phyloP scores from a whole-genome alignment of 352 stramenopile genomes.

The Vaucheria bursata region DNA sequence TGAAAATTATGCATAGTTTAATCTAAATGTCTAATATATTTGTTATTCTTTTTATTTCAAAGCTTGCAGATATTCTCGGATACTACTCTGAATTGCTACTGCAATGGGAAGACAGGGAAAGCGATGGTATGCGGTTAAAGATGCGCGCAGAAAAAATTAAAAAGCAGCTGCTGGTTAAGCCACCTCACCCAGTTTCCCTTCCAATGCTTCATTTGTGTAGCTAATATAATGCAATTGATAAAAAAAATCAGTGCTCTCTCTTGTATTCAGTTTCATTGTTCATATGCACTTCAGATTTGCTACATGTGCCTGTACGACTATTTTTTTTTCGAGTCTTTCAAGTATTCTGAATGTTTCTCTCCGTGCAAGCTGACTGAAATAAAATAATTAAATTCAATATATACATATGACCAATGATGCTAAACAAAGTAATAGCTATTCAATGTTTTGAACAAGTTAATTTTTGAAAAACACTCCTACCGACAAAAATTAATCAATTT shows the following conservation, averaged over 20 bases:
- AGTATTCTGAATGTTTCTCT: not conserved
- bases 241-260: too few species aligned
- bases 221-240: too few species aligned
- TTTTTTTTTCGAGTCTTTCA: not conserved
- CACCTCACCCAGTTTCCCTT: not conserved
- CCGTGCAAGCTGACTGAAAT: not conserved
- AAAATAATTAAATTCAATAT: not conserved
- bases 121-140: slow-evolving; percentile 4
- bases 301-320: not conserved
- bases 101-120: slow-evolving; percentile 42
- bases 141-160: slow-evolving; percentile 2
- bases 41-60: slow-evolving; percentile 8
- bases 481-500: too few species aligned
- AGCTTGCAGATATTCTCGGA: slow-evolving; percentile 14
- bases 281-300: not conserved
- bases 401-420: too few species aligned
- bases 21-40: not conserved
- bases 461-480: too few species aligned
- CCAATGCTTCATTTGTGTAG: slow-evolving; percentile 7
- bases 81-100: slow-evolving; percentile 27
- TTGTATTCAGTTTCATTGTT: not conserved
- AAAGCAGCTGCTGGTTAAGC: not conserved
- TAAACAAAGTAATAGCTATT: too few species aligned
- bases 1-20: not conserved
- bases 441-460: too few species aligned